Conservation (phyloP, 169 alveolate genomes). For the Plasmodium vinckei region DNA sequence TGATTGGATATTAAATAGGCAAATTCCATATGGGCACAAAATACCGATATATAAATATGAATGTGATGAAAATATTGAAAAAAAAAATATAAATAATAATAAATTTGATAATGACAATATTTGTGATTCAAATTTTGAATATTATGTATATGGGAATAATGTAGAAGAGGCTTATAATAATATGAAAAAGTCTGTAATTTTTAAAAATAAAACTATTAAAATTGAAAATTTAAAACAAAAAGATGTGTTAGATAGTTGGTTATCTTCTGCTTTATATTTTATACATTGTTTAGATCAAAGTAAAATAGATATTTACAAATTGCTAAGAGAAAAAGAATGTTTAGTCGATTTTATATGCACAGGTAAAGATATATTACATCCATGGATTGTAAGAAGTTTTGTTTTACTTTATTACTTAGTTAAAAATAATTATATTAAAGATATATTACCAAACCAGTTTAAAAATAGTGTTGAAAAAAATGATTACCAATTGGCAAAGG, state of each 20-base stretch:
- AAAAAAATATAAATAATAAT: not conserved
- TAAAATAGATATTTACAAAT: constrained; percentile 5
- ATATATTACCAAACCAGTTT: not conserved
- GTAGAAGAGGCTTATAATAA: constrained; percentile 34
- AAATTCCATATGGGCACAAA: constrained; percentile 30
- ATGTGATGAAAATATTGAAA: not conserved
- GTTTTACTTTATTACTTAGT: constrained; percentile 16
- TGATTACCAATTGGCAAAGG: not conserved
- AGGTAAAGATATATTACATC: constrained; percentile 52
- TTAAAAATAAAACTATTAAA: constrained; percentile 5
- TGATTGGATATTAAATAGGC: constrained; percentile 33
- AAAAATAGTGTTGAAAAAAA: not conserved
- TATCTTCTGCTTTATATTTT: constrained; percentile 36
- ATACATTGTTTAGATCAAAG: constrained; percentile 24
- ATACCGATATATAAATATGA: constrained; percentile 53
- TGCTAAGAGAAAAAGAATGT: not conserved
- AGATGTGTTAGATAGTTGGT: constrained; percentile 61
- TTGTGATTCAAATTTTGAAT: not conserved
- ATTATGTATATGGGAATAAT: constrained; percentile 25
- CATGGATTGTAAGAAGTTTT: constrained; percentile 54
- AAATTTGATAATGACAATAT: not conserved
- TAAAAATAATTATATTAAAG: constrained; percentile 1
- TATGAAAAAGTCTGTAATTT: constrained; percentile 7
- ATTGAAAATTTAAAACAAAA: constrained; percentile 23
- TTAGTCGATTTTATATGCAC: constrained; percentile 49